Evolutionary conservation across 1,284 basidiomycete genomes (phyloP).

Genomic region (Boletus mariae): DNA sequence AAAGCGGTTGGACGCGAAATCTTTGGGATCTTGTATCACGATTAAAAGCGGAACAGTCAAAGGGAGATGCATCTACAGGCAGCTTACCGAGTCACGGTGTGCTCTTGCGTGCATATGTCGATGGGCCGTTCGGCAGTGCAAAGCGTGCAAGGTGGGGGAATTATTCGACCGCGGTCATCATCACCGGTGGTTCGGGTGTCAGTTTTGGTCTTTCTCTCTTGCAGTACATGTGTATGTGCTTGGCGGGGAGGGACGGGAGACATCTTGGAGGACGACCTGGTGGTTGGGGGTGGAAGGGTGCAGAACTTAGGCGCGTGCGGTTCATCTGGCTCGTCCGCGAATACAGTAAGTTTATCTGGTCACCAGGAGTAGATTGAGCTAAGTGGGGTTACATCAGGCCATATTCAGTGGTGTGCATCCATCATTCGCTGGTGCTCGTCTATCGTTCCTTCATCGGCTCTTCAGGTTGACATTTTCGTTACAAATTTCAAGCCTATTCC

Average conservation of each 20-base stretch:
- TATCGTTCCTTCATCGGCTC: constrained; percentile 52
- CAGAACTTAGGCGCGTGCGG: constrained; percentile 58
- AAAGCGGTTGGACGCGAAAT: constrained; percentile 73
- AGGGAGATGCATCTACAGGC: constrained; percentile 19
- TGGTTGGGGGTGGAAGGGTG: constrained; percentile 43
- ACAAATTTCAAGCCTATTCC: constrained; percentile 46
- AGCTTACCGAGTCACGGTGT: constrained; percentile 46
- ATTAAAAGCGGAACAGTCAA: constrained; percentile 37
- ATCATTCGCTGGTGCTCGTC: constrained; percentile 65
- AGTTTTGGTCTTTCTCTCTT: constrained; percentile 73
- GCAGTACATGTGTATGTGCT: constrained; percentile 64
- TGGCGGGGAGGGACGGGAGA: constrained; percentile 52
- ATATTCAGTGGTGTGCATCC: constrained; percentile 80
- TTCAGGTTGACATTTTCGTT: constrained; percentile 81
- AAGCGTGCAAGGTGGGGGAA: constrained; percentile 63
- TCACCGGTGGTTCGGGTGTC: constrained; percentile 80
- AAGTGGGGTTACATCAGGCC: constrained; percentile 44
- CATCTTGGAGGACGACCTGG: constrained; percentile 42
- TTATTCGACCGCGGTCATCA: constrained; percentile 63
- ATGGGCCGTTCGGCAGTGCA: constrained; percentile 79
- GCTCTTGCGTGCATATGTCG: constrained; percentile 63
- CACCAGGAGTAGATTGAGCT: background rate
- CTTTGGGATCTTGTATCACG: constrained; percentile 59
- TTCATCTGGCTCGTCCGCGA: constrained; percentile 87
- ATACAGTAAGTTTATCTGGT: constrained; percentile 52